Evolutionary conservation across 192 early-diverging fungal species (phyloP).

Genomic region (Phycomyces nitens): DNA sequence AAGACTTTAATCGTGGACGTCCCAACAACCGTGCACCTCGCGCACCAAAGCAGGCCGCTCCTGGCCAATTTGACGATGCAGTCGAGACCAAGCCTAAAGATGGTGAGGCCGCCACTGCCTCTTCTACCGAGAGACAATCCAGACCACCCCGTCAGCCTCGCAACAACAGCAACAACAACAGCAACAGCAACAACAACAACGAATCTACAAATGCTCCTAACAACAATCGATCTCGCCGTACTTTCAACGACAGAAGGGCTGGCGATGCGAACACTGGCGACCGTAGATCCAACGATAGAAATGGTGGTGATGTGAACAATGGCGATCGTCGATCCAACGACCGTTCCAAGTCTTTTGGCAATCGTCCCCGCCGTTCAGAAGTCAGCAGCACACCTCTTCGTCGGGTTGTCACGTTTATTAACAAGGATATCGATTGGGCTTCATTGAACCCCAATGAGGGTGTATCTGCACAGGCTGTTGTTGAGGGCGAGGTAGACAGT

Average conservation of each 20-base stretch:
- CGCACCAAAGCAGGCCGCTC: not conserved
- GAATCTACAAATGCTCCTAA: not conserved
- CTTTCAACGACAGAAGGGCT: not conserved
- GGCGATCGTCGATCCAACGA: not conserved
- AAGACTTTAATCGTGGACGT: not conserved
- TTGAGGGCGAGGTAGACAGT: slow-evolving; percentile 3
- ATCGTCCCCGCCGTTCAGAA: not conserved
- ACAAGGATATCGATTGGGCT: slow-evolving; percentile 35
- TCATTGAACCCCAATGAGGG: slow-evolving; percentile 9
- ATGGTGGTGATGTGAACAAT: not conserved
- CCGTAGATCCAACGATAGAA: not conserved
- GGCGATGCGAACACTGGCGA: not conserved
- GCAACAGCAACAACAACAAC: not conserved
- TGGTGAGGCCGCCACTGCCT: not conserved
- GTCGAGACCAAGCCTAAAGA: not conserved
- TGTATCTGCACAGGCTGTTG: not conserved
- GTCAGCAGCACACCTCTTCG: slow-evolving; percentile 4
- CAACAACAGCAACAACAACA: not conserved
- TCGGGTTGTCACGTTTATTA: slow-evolving; percentile 23
- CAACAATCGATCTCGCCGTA: not conserved
- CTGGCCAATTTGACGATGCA: slow-evolving; percentile 33
- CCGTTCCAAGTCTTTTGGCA: not conserved
- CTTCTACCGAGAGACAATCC: not conserved
- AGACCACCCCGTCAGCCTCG: too few species aligned
- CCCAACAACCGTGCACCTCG: slow-evolving; percentile 14